Evolutionary conservation across 768 basidiomycete genomes (phyloP), one percentile per base, ranked within the genome.

Genomic region (Tricholoma sp.): DNA sequence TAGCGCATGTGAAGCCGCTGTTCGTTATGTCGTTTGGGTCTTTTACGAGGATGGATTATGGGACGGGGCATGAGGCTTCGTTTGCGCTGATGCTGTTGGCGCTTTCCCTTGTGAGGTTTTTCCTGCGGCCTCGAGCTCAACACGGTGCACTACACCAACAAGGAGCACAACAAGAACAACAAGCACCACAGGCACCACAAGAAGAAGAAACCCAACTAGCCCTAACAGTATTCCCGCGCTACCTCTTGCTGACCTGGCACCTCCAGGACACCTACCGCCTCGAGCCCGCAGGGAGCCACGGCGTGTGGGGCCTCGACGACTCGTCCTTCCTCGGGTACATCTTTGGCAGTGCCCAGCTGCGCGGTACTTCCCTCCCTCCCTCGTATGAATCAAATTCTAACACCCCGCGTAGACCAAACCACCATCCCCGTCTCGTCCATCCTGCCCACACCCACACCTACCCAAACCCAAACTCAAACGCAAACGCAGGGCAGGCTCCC

Each of bases 231-330:
- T 92, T 91, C 62, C 66, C 81, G 28, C 83, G 88, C 44, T 99
- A 99, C 68, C 72, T 94, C 42, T 77, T 79, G 33, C 77, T 98
- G 33, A 90, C 88, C 59, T 94, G 91, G 84, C 80, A 79, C 55
- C 77, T 98, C 13, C 94, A 98, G 68, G 90, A 94, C 59, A 80
- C 83, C 32, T 99, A 98, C 69, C 83, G 78, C 50, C 83, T 99
- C 9, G 96, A 98, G 70, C 94, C 95, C 5, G 97, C 97, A 2
- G 97, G 97, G 7, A 95, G 91, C 59, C 95, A 98, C 67, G 97
- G 97, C 4, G 96, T 98, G 0, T 99, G 96, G 97, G 97, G 95
- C 1, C 73, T 98, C 36, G 95, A 98, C 65, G 95, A 97, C 68
- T 96, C 88, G 53, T 81, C 78, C 52, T 95, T 96, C 71, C 78